Conservation (phyloP, 1,284 basidiomycete species). For the Rhodotorula mucilaginosa region DNA sequence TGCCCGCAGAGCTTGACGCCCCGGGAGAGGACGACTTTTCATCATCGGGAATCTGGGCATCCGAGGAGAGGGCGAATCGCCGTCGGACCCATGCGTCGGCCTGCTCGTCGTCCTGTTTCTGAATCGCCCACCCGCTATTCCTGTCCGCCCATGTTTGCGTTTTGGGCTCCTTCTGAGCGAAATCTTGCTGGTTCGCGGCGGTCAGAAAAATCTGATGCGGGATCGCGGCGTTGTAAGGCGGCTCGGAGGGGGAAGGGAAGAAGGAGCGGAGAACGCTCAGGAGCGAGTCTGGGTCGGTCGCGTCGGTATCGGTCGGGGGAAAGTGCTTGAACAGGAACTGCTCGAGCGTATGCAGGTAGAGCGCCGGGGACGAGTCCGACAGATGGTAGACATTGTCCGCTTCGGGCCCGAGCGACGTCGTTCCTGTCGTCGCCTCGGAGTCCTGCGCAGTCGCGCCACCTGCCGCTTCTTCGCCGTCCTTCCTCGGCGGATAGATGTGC, state of each 20-base stretch:
- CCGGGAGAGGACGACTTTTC: too few species aligned
- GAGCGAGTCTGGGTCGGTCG: constrained; percentile 18
- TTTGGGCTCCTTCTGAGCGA: neutral
- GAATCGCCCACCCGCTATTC: constrained; percentile 8
- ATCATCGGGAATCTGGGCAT: neutral
- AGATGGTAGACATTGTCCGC: constrained; percentile 23
- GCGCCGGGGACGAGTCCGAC: constrained; percentile 4
- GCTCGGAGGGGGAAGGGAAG: constrained; percentile 11
- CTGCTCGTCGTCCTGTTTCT: constrained; percentile 13
- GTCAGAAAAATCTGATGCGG: constrained; percentile 21
- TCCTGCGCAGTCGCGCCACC: neutral
- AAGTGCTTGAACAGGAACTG: constrained; percentile 23
- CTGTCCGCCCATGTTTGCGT: neutral
- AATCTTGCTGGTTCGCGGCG: constrained; percentile 6
- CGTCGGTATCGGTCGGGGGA: constrained; percentile 12
- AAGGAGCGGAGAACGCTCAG: constrained; percentile 23
- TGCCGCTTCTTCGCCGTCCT: too few species aligned
- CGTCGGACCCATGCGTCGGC: constrained; percentile 21
- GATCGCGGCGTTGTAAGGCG: neutral
- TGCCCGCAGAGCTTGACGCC: neutral
- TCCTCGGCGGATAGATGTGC: neutral
- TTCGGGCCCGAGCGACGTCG: constrained; percentile 9
- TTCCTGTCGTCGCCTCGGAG: neutral
- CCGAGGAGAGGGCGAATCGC: constrained; percentile 5
- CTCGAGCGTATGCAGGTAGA: constrained; percentile 25